These are phyloP conservation scores for Vaccinium myrtillus DNA, from an alignment of 148 eudicot species.

Conservation along the genomic window DNA sequence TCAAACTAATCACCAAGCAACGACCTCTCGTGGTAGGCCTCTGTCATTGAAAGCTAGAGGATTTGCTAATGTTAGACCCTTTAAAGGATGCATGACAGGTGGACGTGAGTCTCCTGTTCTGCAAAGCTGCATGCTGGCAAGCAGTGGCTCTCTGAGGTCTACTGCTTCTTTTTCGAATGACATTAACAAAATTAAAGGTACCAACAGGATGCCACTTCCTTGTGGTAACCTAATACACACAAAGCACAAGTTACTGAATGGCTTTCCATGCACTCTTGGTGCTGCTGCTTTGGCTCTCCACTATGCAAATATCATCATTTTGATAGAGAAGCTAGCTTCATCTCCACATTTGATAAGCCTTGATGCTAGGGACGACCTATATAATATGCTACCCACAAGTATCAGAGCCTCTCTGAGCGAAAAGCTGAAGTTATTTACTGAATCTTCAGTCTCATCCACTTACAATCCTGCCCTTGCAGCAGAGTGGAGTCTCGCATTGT, in stretches of 20 bases:
- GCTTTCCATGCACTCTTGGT: constrained; percentile 64
- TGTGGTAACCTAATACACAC: constrained; percentile 20
- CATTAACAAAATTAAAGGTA: constrained; percentile 14
- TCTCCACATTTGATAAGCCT: constrained; percentile 73
- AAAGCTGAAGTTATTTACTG: constrained; percentile 52
- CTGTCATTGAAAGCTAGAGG: constrained; percentile 39
- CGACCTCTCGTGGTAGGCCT: constrained; percentile 30
- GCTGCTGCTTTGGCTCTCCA: constrained; percentile 74
- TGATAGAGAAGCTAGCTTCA: constrained; percentile 75
- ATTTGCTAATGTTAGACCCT: constrained; percentile 53
- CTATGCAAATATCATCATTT: constrained; percentile 74
- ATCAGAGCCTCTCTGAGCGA: constrained; percentile 56
- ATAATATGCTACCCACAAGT: constrained; percentile 67
- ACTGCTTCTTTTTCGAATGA: constrained; percentile 20
- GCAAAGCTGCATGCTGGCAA: constrained; percentile 42
- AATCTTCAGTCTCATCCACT: constrained; percentile 41
- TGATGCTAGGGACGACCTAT: constrained; percentile 87
- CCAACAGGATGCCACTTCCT: constrained; percentile 15
- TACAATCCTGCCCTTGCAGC: constrained; percentile 60
- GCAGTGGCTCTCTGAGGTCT: constrained; percentile 34
- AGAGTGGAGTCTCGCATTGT: constrained; percentile 61
- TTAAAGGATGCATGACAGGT: constrained; percentile 70
- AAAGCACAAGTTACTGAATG: constrained; percentile 42
- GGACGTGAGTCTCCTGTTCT: constrained; percentile 57
- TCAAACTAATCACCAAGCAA: constrained; percentile 28